Base-by-base conservation (phyloP, 306 rosid species). In the Calophaca sinica region DNA sequence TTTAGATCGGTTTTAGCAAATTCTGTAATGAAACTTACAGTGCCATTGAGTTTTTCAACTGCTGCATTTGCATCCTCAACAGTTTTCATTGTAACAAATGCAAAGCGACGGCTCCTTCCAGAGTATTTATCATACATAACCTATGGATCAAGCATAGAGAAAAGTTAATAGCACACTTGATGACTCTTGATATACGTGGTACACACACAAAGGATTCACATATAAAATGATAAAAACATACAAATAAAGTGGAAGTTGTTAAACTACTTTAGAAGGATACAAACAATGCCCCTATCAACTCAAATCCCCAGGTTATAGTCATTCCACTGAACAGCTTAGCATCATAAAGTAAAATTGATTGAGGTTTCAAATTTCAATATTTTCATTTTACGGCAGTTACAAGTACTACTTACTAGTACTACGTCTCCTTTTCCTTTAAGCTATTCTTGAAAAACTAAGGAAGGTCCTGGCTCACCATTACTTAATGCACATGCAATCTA, bases 81-180 rank as follows among this genome's bases (percentile, higher is more conserved):
- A 0, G 96, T 87, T 89, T 81, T 90, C 87, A 86, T 83, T 0
- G 88, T 86, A 38, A 87, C 97, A 82, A 94, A 94, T 44, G 90
- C 98, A 81, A 94, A 94, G 49, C 98, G 90, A 1, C 98, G 96
- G 70, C 97, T 94, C 84, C 96, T 84, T 66, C 90, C 89, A 46
- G 97, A 91, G 85, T 91, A 94, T 76, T 94, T 94, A 63, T 91
- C 97, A 80, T 86, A 90, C 97, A 91, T 91, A 52, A 94, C 98
- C 98, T 94, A 78, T 36, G 31, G 73, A 80, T 51, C 70, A 81
- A 80, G 45, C 44, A 59, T 31, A 70, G 5, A 44, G 32, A 38
- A 50, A 77, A 41, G 66, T 75, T 59, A 62, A 69, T 31, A 58
- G 33, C 7, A 62, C 11, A 26, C 57, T 9, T 13, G 26, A 65